Evolutionary conservation across 1,139 yeast genomes (phyloP).

Genomic region (Spencermartinsiella ligniputridi): DNA sequence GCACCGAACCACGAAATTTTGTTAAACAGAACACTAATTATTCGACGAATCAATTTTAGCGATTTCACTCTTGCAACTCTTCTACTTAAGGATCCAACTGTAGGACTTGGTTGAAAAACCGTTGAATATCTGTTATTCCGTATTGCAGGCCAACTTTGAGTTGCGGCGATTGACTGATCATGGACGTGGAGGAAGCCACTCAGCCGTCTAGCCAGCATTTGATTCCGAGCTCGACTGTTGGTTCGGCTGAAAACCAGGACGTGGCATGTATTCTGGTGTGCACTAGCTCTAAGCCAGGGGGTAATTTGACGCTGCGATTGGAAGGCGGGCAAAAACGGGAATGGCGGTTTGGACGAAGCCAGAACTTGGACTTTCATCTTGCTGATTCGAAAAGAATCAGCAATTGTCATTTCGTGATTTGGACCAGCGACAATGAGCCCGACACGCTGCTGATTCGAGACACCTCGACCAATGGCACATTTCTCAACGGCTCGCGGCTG

Average conservation of each 20-base stretch:
- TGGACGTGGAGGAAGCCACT: slow-evolving; percentile 16
- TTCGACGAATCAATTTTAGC: no score
- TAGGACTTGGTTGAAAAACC: no score
- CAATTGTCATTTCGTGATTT: slow-evolving; percentile 62
- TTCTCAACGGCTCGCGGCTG: slow-evolving; percentile 65
- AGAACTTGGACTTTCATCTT: slow-evolving; percentile 57
- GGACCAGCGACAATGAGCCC: slow-evolving; percentile 13
- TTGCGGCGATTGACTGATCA: no score
- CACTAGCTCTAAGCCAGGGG: slow-evolving; percentile 11
- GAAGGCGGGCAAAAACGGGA: slow-evolving; percentile 12
- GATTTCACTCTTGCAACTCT: no score
- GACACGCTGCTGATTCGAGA: slow-evolving; percentile 22
- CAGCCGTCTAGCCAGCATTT: slow-evolving; percentile 17
- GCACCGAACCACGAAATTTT: no score
- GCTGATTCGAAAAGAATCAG: slow-evolving; percentile 67
- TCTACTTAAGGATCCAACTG: no score
- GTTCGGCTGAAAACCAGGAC: slow-evolving; percentile 6
- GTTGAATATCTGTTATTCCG: no score
- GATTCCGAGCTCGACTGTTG: not conserved
- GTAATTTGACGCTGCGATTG: slow-evolving; percentile 10
- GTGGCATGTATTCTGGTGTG: slow-evolving; percentile 13
- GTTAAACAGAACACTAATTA: no score
- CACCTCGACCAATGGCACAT: slow-evolving; percentile 78
- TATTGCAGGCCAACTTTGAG: no score
- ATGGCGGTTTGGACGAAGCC: slow-evolving; percentile 79